Evolutionary conservation across 768 basidiomycete species (phyloP), one percentile per base, ranked within the genome.

Genomic region (Boletus subcaerulescens): DNA sequence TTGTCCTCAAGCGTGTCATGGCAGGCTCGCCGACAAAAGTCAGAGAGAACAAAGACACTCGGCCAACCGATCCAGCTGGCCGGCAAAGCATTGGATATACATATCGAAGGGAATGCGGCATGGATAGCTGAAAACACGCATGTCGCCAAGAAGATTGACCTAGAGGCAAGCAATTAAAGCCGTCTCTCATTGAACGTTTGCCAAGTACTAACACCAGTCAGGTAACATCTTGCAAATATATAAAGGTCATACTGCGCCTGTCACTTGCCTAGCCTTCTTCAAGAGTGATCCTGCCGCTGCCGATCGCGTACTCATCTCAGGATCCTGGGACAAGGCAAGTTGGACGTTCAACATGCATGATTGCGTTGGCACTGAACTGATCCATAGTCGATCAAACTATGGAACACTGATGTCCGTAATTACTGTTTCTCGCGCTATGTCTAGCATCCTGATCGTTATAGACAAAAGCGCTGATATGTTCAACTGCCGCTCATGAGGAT

Each of bases 91-190:
- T 72, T 98, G 36, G 83, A 79, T 22, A 75, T 97, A 7, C 73
- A 83, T 24, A 71, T 97, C 43, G 73, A 78, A 35, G 87, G 79
- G 5, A 78, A 82, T 38, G 71, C 81, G 20, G 92, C 84, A 0
- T 98, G 91, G 91, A 85, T 92, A 43, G 94, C 90, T 22, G 95
- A 94, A 68, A 95, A 88, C 64, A 87, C 91, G 0, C 82, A 85
- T 52, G 78, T 86, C 7, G 80, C 85, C 15, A 80, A 87, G 56
- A 86, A 86, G 64, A 66, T 94, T 39, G 84, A 92, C 64, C 71
- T 98, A 17, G 80, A 91, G 78, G 96, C 93, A 67, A 65, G 65
- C 35, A 32, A 14, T 43, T 32, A 0, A 48, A 22, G 15, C 60
- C 22, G 46, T 56, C 40, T 62, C 45, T 48, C 22, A 47, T 42